Evolutionary conservation across 192 early-diverging fungal species (phyloP), one percentile per base, ranked within the genome.

Genomic region (Coemansia sp.): DNA sequence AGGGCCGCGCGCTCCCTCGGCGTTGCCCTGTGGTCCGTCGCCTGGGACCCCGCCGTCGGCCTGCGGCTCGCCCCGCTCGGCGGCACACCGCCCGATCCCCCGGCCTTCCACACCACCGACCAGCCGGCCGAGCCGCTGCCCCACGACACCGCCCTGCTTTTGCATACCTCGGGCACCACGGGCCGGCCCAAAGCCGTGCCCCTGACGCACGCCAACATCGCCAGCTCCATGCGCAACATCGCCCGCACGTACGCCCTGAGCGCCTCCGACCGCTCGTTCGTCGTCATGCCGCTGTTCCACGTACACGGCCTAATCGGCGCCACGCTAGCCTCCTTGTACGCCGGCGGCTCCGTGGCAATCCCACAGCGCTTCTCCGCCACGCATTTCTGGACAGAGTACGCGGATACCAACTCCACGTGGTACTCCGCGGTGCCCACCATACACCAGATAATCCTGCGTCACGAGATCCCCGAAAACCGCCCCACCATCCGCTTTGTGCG

Each of bases 281-380:
- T 92, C 18, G 90, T 91, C 18, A 92, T 92, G 90, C 90, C 92
- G 8, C 81, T 93, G 18, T 91, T 91, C 77, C 92, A 93, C 62
- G 89, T 91, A 8, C 90, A 93, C 64, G 92, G 92, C 10, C 71
- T 93, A 39, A 83, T 93, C 38, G 87, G 89, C 52, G 88, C 83
- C 9, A 64, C 85, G 47, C 72, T 93, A 19, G 77, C 90, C 6
- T 84, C 87, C 8, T 80, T 93, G 8, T 79, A 75, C 21, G 80
- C 85, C 8, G 89, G 89, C 37, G 89, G 87, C 14, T 78, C 85
- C 0, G 82, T 81, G 4, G 83, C 89, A 9, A 67, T 93, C 50
- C 92, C 89, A 10, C 62, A 77, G 51, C 86, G 80, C 52, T 91
- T 92, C 65, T 86, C 83, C 17, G 88, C 87, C 11, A 67, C 71